Percentiles rank a stretch among this genome's conserved stretches.
These are phyloP conservation scores for Erysimum cheiri DNA, from an alignment of 441 rosid species.

Conservation along the genomic window DNA sequence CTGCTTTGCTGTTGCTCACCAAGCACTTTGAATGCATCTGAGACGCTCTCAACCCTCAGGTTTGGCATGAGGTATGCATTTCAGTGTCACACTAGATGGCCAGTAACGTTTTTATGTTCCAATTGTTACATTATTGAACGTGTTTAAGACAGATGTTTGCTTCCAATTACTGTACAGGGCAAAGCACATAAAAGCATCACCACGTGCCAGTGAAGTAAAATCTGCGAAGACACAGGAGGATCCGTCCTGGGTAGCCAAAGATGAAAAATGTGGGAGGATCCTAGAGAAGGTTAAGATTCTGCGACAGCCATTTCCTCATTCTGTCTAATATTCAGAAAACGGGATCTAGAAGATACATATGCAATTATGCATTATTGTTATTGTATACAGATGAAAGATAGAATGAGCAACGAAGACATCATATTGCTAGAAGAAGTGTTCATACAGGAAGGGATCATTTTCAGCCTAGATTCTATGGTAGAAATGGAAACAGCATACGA, in stretches of 20 bases:
- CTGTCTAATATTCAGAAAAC: slow-evolving; percentile 25
- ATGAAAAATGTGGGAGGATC: slow-evolving; percentile 57
- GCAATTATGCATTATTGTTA: slow-evolving; percentile 15
- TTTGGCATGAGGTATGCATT: slow-evolving; percentile 78
- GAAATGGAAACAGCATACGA: slow-evolving; percentile 57
- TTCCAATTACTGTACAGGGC: slow-evolving; percentile 58
- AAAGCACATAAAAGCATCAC: slow-evolving; percentile 79
- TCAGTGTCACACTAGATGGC: slow-evolving; percentile 26
- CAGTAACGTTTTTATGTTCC: neutral
- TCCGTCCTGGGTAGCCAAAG: slow-evolving; percentile 42
- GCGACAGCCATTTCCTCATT: slow-evolving; percentile 16
- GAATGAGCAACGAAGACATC: slow-evolving; percentile 60
- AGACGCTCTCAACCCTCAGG: slow-evolving; percentile 87
- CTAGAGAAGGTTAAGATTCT: slow-evolving; percentile 55
- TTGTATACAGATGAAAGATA: slow-evolving; percentile 62
- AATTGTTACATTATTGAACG: slow-evolving; percentile 1
- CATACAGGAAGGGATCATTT: slow-evolving; percentile 57
- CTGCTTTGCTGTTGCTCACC: slow-evolving; percentile 96
- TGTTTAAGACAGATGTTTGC: slow-evolving; percentile 4
- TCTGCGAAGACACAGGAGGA: slow-evolving; percentile 45
- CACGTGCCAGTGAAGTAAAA: slow-evolving; percentile 55
- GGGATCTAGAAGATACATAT: slow-evolving; percentile 12
- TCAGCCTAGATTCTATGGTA: slow-evolving; percentile 51
- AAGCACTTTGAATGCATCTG: slow-evolving; percentile 73
- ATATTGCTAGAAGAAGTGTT: slow-evolving; percentile 69